A percentile compares a stretch with the other conserved stretches of the same genome.
Conservation (phyloP, 169 alveolate genomes). For the Babesia gibsoni region DNA sequence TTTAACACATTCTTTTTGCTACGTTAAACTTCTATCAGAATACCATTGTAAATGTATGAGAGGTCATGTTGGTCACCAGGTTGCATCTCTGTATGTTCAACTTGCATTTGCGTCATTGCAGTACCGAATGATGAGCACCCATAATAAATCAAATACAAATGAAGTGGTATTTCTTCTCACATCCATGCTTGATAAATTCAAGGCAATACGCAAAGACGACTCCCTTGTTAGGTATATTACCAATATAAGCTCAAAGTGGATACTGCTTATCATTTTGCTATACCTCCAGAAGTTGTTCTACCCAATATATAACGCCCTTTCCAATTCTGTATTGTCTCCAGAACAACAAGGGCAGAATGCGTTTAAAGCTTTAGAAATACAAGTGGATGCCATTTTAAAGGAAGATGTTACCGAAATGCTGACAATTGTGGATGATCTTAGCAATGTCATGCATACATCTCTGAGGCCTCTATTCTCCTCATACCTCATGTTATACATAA, state of each 20-base stretch:
- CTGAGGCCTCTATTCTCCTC: slow-evolving; percentile 40
- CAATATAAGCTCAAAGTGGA: slow-evolving; percentile 35
- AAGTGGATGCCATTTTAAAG: slow-evolving; percentile 14
- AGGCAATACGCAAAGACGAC: neutral
- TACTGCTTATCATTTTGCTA: slow-evolving; percentile 17
- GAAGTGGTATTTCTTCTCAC: slow-evolving; percentile 30
- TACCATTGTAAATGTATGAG: slow-evolving; percentile 12
- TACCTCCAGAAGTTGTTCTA: slow-evolving; percentile 47
- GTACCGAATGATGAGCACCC: neutral
- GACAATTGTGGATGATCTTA: slow-evolving; percentile 28
- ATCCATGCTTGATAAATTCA: slow-evolving; percentile 13
- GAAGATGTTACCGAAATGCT: slow-evolving; percentile 25
- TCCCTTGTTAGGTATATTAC: neutral
- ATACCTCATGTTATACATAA: slow-evolving; percentile 2
- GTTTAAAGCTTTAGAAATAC: neutral
- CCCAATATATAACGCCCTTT: slow-evolving; percentile 32
- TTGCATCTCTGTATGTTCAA: slow-evolving; percentile 24
- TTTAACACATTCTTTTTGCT: neutral
- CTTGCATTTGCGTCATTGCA: slow-evolving; percentile 31
- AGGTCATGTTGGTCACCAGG: slow-evolving; percentile 20
- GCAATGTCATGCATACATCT: neutral
- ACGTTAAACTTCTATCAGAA: neutral
- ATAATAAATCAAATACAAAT: neutral
- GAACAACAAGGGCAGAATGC: neutral
- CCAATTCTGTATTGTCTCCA: neutral